Base-by-base conservation (phyloP, 1,284 basidiomycete genomes). In the Fistulina hepatica region DNA sequence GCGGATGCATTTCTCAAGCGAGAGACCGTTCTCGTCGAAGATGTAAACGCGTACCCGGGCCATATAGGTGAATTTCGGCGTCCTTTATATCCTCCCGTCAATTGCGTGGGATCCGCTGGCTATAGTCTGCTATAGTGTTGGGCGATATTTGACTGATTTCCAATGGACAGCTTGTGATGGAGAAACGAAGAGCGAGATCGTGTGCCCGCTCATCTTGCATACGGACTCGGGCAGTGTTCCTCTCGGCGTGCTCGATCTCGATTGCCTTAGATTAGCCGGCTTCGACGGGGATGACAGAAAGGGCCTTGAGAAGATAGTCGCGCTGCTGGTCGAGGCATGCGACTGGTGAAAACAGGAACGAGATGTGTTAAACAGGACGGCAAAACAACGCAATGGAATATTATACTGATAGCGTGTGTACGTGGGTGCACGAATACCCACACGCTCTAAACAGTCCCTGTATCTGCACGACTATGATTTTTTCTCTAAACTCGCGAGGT, bases 181-280 rank as follows among this genome's bases (percentile, higher is more conserved):
- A 12, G 74, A 78, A 39, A 91, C 88, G 3, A 81, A 80, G 50
- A 88, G 85, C 49, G 90, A 93, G 55, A 76, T 93, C 37, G 89
- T 92, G 7, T 65, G 80, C 41, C 88, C 90, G 3, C 64, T 94
- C 21, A 55, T 82, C 31, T 46, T 71, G 15, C 45, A 48, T 21
- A 13, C 15, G 15, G 42, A 52, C 26, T 53, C 56, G 33, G 52
- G 58, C 36, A 58, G 54, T 26, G 51, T 49, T 16, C 57, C 58
- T 13, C 55, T 91, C 25, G 89, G 89, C 8, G 86, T 92, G 9
- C 60, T 93, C 32, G 89, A 93, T 61, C 61, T 93, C 32, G 90
- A 92, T 55, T 90, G 84, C 48, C 72, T 89, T 7, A 73, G 65
- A 0, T 44, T 72, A n/a, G 60, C 55, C 4, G 86, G 76, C 1